Evolutionary conservation across 345 rosid genomes (phyloP).

Genomic region (Salix exigua): DNA sequence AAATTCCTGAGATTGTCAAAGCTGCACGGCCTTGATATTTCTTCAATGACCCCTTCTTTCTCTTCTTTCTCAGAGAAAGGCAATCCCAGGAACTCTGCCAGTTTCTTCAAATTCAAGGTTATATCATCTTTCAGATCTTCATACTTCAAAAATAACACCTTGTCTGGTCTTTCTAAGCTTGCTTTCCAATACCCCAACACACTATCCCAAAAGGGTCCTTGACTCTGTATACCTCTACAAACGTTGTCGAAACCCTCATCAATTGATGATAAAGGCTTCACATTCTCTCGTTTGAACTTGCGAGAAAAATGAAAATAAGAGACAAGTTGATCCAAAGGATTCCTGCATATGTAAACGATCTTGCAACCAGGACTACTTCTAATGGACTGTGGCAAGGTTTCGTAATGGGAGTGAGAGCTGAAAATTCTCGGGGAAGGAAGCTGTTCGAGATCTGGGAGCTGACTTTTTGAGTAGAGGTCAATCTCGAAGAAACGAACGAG

Average conservation of each 20-base stretch:
- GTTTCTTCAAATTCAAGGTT: constrained; percentile 18
- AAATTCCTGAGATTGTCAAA: not conserved
- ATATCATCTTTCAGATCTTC: constrained; percentile 35
- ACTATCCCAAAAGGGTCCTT: too few species aligned
- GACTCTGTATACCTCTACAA: not conserved
- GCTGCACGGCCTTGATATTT: not conserved
- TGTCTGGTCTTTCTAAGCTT: too few species aligned
- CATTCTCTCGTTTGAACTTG: constrained; percentile 10
- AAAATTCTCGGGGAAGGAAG: constrained; percentile 5
- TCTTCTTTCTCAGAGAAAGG: constrained; percentile 15
- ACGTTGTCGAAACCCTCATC: constrained; percentile 32
- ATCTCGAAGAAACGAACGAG: constrained; percentile 40
- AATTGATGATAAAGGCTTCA: constrained; percentile 4
- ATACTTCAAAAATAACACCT: constrained; percentile 30
- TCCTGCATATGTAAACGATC: constrained; percentile 20
- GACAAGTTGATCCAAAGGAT: constrained; percentile 19
- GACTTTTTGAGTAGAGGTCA: constrained; percentile 12
- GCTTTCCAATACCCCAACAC: too few species aligned
- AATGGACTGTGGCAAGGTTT: not conserved
- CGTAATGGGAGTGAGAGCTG: too few species aligned
- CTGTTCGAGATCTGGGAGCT: not conserved
- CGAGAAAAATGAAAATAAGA: constrained; percentile 2
- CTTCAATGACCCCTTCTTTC: constrained; percentile 3
- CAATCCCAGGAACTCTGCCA: constrained; percentile 4
- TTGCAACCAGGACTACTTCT: not conserved